Base-by-base conservation (phyloP, 495 filamentous ascomycete species). In the Penicillium egyptiacum region DNA sequence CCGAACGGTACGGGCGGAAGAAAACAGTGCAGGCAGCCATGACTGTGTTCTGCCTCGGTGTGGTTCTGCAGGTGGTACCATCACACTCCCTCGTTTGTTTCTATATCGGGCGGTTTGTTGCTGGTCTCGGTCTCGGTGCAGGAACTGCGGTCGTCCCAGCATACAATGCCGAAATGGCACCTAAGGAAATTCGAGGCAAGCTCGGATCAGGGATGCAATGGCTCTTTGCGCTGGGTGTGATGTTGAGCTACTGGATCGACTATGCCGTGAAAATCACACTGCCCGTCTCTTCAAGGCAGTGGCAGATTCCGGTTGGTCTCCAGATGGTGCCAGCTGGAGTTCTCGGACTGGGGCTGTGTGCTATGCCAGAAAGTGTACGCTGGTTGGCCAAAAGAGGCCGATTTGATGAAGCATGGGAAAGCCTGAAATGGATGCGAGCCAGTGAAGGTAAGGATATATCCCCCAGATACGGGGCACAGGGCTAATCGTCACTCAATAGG, bases 101-200 rank as follows among this genome's bases (percentile, higher is more conserved):
- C 61, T 80, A 81, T 47, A 72, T 71, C 7, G 75, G 70, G 4
- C 70, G 82, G 39, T 70, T 83, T 6, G 68, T 85, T n/a, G 72
- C 76, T 2, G 82, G 82, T 23, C 57, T 86, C 12, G 83, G 82
- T 7, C 73, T 85, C 20, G 83, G 83, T 12, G 75, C 68, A 20
- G 76, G 77, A 3, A 81, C 79, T 0, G 77, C 80, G 0, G 75
- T 81, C 14, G 78, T 83, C 0, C 82, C 83, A 9, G 80, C 81
- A 63, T 83, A 75, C 56, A 77, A 70, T 33, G 73, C 78, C 8
- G 82, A 85, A 59, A 83, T 76, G 70, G 75, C 79, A 17, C 80
- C 81, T 2, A 81, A 80, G 60, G 72, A 78, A 26, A 76, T 84
- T 40, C 71, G 81, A 33, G 81, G 80, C n/a, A 73, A 75, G 48